A percentile compares a stretch with the other conserved stretches of the same genome.
Evolutionary conservation across 179 eudicot species (phyloP).

Genomic region (Actinidia chinensis): DNA sequence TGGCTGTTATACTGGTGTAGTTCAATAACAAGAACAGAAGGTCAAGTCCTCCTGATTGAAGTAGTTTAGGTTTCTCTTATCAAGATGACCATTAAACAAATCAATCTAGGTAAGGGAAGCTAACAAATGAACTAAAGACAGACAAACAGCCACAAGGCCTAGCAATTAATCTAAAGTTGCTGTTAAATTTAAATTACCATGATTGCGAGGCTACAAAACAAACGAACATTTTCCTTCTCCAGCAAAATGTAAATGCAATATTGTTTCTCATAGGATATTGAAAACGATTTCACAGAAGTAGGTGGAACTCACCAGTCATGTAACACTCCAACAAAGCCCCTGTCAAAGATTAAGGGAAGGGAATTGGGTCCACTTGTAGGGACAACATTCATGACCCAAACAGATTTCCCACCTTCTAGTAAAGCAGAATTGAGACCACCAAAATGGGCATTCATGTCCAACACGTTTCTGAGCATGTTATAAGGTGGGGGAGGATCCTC

Average conservation of each 20-base stretch:
- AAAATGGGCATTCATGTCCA: conserved; percentile 92
- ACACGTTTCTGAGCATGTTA: conserved; percentile 94
- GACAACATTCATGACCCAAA: conserved; percentile 99
- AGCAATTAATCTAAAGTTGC: neutral
- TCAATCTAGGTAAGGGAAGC: neutral
- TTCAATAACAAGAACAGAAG: neutral
- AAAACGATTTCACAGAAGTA: neutral
- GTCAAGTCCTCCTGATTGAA: neutral
- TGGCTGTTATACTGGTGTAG: neutral
- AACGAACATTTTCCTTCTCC: neutral
- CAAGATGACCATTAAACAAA: neutral
- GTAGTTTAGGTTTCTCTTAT: no score
- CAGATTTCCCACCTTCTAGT: conserved; percentile 79
- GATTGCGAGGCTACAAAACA: neutral
- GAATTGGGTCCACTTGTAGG: conserved; percentile 76
- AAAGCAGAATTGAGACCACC: conserved; percentile 90
- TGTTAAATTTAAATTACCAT: neutral
- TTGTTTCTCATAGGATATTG: neutral
- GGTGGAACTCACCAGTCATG: conserved; percentile 79
- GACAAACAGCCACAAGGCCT: neutral
- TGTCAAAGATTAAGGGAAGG: conserved; percentile 78
- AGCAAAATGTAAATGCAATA: conserved; percentile 6
- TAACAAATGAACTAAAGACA: neutral
- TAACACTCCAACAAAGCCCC: conserved; percentile 85
- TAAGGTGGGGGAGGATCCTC: conserved; percentile 99